Evolutionary conservation across 768 basidiomycete species (phyloP).

Genomic region (Tremella fuciformis): DNA sequence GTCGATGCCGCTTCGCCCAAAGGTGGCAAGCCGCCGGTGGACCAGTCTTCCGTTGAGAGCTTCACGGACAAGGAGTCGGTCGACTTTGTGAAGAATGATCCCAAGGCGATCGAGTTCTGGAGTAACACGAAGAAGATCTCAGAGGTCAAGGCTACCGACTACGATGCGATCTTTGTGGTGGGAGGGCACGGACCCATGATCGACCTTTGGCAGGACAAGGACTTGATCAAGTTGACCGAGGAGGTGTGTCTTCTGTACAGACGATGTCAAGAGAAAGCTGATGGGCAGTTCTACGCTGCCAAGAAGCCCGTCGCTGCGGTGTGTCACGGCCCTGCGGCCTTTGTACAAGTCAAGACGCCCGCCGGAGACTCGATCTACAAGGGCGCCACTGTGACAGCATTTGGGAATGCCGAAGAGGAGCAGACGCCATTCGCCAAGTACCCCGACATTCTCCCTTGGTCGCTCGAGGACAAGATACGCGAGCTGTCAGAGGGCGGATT

Average conservation of each 20-base stretch:
- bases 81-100: constrained; percentile 62
- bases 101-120: constrained; percentile 59
- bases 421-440: constrained; percentile 53
- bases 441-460: constrained; percentile 61
- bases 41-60: constrained; percentile 55
- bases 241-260: constrained; percentile 53
- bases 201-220: constrained; percentile 63
- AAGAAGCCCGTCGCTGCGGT: constrained; percentile 69
- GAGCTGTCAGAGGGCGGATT: constrained; percentile 53
- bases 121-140: constrained; percentile 62
- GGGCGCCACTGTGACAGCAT: constrained; percentile 62
- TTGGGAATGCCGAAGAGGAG: constrained; percentile 70
- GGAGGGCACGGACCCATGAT: constrained; percentile 77
- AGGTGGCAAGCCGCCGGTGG: constrained; percentile 70
- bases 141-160: constrained; percentile 62
- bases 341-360: constrained; percentile 59
- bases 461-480: constrained; percentile 53
- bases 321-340: constrained; percentile 77
- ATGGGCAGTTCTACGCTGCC: constrained; percentile 59
- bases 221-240: constrained; percentile 61
- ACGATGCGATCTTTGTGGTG: constrained; percentile 72
- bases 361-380: constrained; percentile 65
- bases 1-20: constrained; percentile 64
- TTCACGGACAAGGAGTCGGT: constrained; percentile 61
- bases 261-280: constrained; percentile 28